Evolutionary conservation across 2,329 filamentous ascomycete genomes (phyloP), one percentile per base, ranked within the genome.

Genomic region (Epichloe typhina): DNA sequence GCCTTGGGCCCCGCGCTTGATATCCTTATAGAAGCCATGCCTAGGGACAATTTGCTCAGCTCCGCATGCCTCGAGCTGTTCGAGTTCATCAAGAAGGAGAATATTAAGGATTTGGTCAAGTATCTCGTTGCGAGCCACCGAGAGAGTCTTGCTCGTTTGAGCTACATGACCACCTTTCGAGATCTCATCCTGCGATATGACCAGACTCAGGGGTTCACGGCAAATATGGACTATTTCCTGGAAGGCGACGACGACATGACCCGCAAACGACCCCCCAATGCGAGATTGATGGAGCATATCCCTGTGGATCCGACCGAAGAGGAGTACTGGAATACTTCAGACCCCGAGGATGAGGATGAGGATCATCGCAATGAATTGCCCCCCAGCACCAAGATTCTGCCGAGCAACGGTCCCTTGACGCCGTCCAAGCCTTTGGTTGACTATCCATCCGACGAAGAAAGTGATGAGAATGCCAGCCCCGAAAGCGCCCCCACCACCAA

Each of bases 11-110:
- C 89, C 1, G 86, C 97, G 36, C 73, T 98, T 13, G 81, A 93
- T 57, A 83, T 96, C 38, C 77, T 97, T 36, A 78, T 85, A 50
- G 80, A 86, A 57, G 93, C 88, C 0, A 85, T 96, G 79, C 88
- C 90, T 1, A 81, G 89, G 41, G 91, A 98, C 66, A 97, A 96
- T 58, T 75, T 98, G 3, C 75, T 97, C 35, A 94, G 93, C 65
- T 97, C 91, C 0, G 91, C 90, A 8, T 95, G 21, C 59, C 75
- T 97, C 9, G 93, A 98, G 62, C 79, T 98, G 42, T 97, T 98
- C 57, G 89, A 95, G 61, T 89, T 84, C 61, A 86, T 97, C 60
- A 88, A 84, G 63, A 82, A 83, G 62, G 87, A 94, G 59, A 82
- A 82, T 50, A 76, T 90, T 60, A 94, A 89, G 64, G 81, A 86